Evolutionary conservation across 805 yeast species (phyloP), one percentile per base, ranked within the genome.

Genomic region (Cyberlindnera euphorbiae): DNA sequence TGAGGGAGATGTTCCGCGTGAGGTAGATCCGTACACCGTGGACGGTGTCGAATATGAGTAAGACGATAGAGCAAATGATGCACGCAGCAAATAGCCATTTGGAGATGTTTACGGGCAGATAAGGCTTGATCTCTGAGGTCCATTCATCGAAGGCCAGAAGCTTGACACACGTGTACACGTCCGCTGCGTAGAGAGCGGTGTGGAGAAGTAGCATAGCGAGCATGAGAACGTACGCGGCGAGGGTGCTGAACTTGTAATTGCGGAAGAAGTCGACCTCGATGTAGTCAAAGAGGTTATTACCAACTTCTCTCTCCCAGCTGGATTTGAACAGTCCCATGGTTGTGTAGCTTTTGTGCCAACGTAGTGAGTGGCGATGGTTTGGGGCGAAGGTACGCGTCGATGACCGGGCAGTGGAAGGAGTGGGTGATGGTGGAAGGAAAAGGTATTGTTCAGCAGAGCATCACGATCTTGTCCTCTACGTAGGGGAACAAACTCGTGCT

Each of bases 41-140:
- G 5, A 74, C 47, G 52, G 73, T 63, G 35, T 78, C 82, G 59
- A 77, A 77, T 1, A 77, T 44, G 33, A 81, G 50, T 17, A 82
- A 61, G 4, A 72, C 59, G 32, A 84, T 64, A 8, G 90, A 81
- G 36, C 83, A 71, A 10, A 87, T 69, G 41, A 87, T 87, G 56
- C 96, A 87, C 4, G 81, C 85, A 14, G 82, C 75, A 53, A 82
- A 82, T n/a, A 82, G 61, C 90, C 90, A 82, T 52, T 64, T 75
- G 40, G 67, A 71, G 38, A 70, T 75, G 53, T 50, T 71, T 41
- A 72, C 67, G 1, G 78, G 64, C 4, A 75, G 55, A 42, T 55
- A 64, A 5, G 80, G 79, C 36, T 63, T 58, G 35, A 72, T 69
- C 29, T 66, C 59, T 5, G 76, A 67, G 4, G 79, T 69, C 90